These are phyloP conservation scores for Macrophomina tecta DNA, from an alignment of 2,329 filamentous ascomycete genomes.

Conservation along the genomic window DNA sequence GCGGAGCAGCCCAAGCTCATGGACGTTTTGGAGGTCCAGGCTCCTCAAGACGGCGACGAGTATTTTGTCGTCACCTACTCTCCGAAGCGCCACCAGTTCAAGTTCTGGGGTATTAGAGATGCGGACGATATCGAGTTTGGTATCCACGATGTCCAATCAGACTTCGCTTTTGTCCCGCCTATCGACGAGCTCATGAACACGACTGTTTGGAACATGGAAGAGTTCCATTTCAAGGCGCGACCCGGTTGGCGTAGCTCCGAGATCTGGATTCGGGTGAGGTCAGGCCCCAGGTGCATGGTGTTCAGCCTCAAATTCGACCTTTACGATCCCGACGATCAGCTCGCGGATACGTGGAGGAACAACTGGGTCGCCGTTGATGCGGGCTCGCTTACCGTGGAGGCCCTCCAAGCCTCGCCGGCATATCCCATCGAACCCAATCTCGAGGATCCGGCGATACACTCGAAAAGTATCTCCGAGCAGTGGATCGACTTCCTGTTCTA, in stretches of 20 bases:
- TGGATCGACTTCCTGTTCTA: constrained; percentile 86
- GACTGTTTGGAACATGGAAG: constrained; percentile 58
- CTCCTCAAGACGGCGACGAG: constrained; percentile 53
- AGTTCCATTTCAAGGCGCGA: constrained; percentile 51
- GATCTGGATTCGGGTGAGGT: constrained; percentile 58
- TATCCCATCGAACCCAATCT: constrained; percentile 46
- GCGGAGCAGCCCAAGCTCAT: constrained; percentile 79
- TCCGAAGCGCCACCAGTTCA: constrained; percentile 88
- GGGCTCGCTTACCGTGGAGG: constrained; percentile 49
- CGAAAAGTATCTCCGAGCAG: constrained; percentile 62
- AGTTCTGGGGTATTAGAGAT: constrained; percentile 82
- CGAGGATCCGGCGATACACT: constrained; percentile 57
- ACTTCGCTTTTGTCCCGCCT: constrained; percentile 67
- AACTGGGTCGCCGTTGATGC: constrained; percentile 55
- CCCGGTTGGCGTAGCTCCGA: constrained; percentile 48
- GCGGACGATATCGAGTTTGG: constrained; percentile 63
- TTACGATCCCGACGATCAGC: constrained; percentile 66
- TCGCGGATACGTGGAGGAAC: constrained; percentile 70
- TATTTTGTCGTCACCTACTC: constrained; percentile 83
- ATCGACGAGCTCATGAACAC: constrained; percentile 57
- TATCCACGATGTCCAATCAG: constrained; percentile 74
- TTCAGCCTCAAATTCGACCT: constrained; percentile 75
- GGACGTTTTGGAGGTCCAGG: constrained; percentile 68
- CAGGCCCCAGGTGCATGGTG: constrained; percentile 66
- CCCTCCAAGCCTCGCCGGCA: constrained; percentile 44